Evolutionary conservation across 768 basidiomycete genomes (phyloP).

Genomic region (Auricularia sp.): DNA sequence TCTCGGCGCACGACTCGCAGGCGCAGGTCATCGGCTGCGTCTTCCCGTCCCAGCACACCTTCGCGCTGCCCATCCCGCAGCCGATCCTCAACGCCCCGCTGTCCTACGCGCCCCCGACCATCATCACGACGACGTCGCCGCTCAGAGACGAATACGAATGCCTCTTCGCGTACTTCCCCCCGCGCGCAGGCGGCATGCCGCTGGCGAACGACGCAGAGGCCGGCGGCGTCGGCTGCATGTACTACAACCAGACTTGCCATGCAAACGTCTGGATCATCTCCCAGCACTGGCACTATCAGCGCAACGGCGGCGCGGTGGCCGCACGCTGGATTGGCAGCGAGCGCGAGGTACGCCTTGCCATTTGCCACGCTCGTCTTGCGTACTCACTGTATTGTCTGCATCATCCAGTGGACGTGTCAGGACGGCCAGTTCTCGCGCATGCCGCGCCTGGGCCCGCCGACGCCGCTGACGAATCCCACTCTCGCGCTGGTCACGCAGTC

Average conservation of each 20-base stretch:
- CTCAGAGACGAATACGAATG: neutral
- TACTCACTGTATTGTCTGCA: too few species aligned
- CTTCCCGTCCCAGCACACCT: neutral
- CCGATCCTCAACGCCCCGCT: neutral
- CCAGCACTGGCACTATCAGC: neutral
- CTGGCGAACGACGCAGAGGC: neutral
- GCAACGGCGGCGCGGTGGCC: neutral
- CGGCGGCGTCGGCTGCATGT: neutral
- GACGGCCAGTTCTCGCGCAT: neutral
- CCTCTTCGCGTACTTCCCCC: neutral
- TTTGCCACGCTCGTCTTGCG: too few species aligned
- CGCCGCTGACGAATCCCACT: neutral
- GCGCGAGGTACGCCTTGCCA: neutral
- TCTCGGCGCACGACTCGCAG: neutral
- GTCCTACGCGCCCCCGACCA: neutral
- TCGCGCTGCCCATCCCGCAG: neutral
- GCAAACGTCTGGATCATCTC: neutral
- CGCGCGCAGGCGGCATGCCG: neutral
- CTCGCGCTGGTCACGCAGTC: neutral
- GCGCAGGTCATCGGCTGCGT: constrained; percentile 1
- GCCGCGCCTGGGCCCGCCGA: neutral
- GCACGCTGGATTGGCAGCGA: neutral
- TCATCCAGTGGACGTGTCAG: neutral
- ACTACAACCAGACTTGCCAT: neutral
- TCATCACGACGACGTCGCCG: neutral